Evolutionary conservation across 768 basidiomycete genomes (phyloP).

Genomic region (Tricholoma hemisulphureum): DNA sequence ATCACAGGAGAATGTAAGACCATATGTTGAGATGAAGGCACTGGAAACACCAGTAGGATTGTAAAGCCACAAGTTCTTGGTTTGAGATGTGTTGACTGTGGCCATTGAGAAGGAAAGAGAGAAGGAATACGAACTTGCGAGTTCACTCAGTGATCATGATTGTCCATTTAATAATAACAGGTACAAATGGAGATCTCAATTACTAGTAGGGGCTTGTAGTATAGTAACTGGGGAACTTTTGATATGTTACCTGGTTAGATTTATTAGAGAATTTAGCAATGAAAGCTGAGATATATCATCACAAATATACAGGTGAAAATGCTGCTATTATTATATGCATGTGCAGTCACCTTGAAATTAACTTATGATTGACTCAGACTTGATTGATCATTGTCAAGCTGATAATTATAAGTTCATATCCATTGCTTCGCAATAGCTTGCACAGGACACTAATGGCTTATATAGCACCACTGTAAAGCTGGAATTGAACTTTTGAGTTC

Average conservation of each 20-base stretch:
- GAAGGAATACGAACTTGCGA: neutral
- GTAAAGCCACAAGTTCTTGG: neutral
- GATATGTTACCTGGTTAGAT: neutral
- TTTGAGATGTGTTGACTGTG: neutral
- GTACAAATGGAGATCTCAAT: neutral
- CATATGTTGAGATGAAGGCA: neutral
- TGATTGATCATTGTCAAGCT: neutral
- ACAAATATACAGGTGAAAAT: too few relatives aligned
- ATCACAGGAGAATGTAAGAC: neutral
- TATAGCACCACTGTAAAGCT: neutral
- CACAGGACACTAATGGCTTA: neutral
- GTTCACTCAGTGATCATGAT: neutral
- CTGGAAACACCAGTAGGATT: neutral
- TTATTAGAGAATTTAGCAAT: too few relatives aligned
- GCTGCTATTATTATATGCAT: too few relatives aligned
- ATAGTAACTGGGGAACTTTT: neutral
- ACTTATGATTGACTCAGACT: neutral
- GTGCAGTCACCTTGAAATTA: neutral
- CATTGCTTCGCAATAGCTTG: neutral
- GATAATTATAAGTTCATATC: neutral
- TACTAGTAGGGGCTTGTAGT: neutral
- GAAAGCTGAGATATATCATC: too few relatives aligned
- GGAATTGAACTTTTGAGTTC: neutral
- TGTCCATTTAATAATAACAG: neutral
- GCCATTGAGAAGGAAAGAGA: neutral